phyloP scores from a whole-genome alignment of 2,329 filamentous ascomycete genomes.

The Nannizziopsis arthrosporioides region DNA sequence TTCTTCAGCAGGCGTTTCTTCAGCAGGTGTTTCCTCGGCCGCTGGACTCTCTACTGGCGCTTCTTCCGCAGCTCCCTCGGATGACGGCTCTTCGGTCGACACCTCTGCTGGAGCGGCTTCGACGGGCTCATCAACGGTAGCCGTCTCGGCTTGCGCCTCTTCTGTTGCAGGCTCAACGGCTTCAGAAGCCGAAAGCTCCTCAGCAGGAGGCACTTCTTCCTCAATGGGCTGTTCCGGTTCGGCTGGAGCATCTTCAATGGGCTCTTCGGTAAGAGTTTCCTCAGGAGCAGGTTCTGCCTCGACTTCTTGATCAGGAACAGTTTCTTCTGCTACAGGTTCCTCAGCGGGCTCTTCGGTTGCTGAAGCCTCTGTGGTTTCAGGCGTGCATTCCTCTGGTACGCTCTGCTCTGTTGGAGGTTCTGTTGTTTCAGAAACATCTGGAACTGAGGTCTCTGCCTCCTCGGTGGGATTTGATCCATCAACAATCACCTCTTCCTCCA shows the following conservation, averaged over 20 bases:
- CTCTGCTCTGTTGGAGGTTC: neutral
- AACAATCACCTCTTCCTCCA: neutral
- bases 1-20: slow-evolving; percentile 7
- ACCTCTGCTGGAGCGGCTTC: too few species aligned
- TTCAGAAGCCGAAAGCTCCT: too few species aligned
- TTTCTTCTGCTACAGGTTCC: neutral
- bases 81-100: too few species aligned
- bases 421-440: neutral
- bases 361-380: too few species aligned
- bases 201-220: neutral
- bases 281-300: neutral
- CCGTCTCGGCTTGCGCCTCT: slow-evolving; percentile 2
- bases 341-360: neutral
- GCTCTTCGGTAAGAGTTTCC: slow-evolving; percentile 3
- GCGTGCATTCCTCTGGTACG: too few species aligned
- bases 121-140: too few species aligned
- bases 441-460: neutral
- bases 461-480: too few species aligned
- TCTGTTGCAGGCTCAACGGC: neutral
- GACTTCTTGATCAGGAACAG: neutral
- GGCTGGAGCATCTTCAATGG: slow-evolving; percentile 1
- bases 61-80: slow-evolving; percentile 7
- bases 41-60: neutral
- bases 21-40: neutral
- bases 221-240: slow-evolving; percentile 1